Conservation (phyloP, 495 filamentous ascomycete genomes). For the Hypoxylon lienhwacheense region DNA sequence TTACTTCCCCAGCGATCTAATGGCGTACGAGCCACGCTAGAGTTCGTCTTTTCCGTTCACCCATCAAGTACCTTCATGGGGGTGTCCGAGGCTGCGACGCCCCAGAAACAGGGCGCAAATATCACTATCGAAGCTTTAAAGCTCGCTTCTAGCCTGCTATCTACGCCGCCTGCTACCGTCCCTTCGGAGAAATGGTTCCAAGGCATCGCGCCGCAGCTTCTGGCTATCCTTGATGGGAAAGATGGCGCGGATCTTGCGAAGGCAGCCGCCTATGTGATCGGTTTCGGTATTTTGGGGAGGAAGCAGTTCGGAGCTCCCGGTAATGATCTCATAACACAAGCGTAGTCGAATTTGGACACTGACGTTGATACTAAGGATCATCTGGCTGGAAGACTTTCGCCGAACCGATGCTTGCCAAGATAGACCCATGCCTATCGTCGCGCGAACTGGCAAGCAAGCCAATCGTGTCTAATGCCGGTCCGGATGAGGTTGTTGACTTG, state of each 20-base stretch:
- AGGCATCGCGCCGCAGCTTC: slow-evolving; percentile 66
- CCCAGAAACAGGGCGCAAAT: slow-evolving; percentile 58
- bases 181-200: slow-evolving; percentile 61
- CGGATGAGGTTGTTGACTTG: slow-evolving; percentile 46
- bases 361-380: slow-evolving; percentile 45
- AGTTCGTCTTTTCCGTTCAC: slow-evolving; percentile 68
- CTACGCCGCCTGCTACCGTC: slow-evolving; percentile 62
- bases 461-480: slow-evolving; percentile 23
- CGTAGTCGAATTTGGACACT: neutral
- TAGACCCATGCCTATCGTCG: slow-evolving; percentile 56
- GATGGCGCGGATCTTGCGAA: slow-evolving; percentile 65
- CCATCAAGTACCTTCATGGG: slow-evolving; percentile 49
- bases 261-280: slow-evolving; percentile 71
- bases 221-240: slow-evolving; percentile 65
- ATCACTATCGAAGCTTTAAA: slow-evolving; percentile 74
- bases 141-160: slow-evolving; percentile 64
- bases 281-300: slow-evolving; percentile 70
- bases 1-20: slow-evolving; percentile 63
- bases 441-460: slow-evolving; percentile 10
- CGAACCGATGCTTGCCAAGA: slow-evolving; percentile 62
- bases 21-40: slow-evolving; percentile 68
- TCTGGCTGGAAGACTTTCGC: slow-evolving; percentile 71
- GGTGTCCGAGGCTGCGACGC: slow-evolving; percentile 42
- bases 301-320: slow-evolving; percentile 67
- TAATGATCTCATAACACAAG: slow-evolving; percentile 31